These are phyloP conservation scores for Borovskyia barvae DNA, from an alignment of 208 protist species.

Conservation along the genomic window DNA sequence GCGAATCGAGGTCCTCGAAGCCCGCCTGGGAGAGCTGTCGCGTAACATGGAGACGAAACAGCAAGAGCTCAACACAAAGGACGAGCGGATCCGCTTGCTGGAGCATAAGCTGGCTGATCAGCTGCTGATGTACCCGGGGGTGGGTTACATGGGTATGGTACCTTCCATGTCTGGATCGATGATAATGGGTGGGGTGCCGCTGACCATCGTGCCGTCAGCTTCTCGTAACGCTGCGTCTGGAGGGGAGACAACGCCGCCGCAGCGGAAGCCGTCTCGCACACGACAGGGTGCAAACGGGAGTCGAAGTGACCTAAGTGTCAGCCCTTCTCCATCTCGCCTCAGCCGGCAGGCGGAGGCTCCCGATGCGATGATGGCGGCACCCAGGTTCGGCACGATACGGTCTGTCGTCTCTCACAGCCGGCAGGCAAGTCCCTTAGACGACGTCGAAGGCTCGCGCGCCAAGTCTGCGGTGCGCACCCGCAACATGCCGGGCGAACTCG, in stretches of 20 bases:
- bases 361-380: neutral
- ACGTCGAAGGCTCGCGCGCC: neutral
- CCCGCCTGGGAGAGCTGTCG: slow-evolving; percentile 34
- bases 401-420: neutral
- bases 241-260: neutral
- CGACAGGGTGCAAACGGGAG: neutral
- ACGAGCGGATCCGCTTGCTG: slow-evolving; percentile 78
- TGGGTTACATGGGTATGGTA: slow-evolving; percentile 7
- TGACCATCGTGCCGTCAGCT: too few species aligned
- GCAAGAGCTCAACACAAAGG: slow-evolving; percentile 43
- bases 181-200: too few species aligned
- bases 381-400: slow-evolving; percentile 1
- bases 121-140: slow-evolving; percentile 31
- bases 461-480: slow-evolving; percentile 3
- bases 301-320: neutral
- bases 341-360: slow-evolving; percentile 13
- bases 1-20: slow-evolving; percentile 42
- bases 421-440: neutral
- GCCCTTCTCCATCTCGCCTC: neutral
- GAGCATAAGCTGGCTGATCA: slow-evolving; percentile 78
- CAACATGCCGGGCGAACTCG: neutral
- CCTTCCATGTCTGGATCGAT: neutral
- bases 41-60: slow-evolving; percentile 36
- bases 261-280: neutral
- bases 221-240: neutral